Conservation (phyloP, 83 land plant genomes). For the Picea abies region DNA sequence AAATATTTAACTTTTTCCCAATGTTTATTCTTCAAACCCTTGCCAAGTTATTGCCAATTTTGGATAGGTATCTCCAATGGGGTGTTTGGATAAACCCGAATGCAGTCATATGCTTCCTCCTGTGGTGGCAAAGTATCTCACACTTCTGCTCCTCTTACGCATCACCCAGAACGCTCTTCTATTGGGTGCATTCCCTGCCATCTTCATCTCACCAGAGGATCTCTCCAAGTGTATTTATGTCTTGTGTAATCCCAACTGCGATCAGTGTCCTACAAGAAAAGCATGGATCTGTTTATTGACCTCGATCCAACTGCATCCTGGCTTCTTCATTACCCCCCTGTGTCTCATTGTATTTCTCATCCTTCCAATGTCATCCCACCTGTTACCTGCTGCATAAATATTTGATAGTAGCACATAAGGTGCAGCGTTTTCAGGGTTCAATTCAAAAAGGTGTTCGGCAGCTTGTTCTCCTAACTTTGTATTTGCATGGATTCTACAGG, state of each 20-base stretch:
- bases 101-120: too few relatives aligned
- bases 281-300: constrained; percentile 28
- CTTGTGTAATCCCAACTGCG: constrained; percentile 24
- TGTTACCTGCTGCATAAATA: constrained; percentile 38
- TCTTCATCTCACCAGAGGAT: constrained; percentile 22
- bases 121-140: too few relatives aligned
- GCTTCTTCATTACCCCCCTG: constrained; percentile 31
- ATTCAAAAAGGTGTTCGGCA: constrained; percentile 21
- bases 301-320: constrained; percentile 43
- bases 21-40: too few relatives aligned
- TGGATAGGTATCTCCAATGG: too few relatives aligned
- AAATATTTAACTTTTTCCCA: too few relatives aligned
- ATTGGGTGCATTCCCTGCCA: background rate
- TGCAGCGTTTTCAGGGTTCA: constrained; percentile 41
- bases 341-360: constrained; percentile 25
- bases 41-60: too few relatives aligned
- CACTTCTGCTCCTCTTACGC: too few relatives aligned
- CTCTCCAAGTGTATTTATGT: constrained; percentile 24
- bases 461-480: constrained; percentile 30
- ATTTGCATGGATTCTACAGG: constrained; percentile 27
- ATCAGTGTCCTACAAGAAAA: constrained; percentile 35
- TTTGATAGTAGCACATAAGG: constrained; percentile 34
- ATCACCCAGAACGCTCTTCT: background rate
- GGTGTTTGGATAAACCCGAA: too few relatives aligned
- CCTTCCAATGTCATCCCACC: constrained; percentile 31